A percentile compares a stretch with the other conserved stretches of the same genome.
Conservation (phyloP, 441 rosid genomes). For the Gossypium laxum region DNA sequence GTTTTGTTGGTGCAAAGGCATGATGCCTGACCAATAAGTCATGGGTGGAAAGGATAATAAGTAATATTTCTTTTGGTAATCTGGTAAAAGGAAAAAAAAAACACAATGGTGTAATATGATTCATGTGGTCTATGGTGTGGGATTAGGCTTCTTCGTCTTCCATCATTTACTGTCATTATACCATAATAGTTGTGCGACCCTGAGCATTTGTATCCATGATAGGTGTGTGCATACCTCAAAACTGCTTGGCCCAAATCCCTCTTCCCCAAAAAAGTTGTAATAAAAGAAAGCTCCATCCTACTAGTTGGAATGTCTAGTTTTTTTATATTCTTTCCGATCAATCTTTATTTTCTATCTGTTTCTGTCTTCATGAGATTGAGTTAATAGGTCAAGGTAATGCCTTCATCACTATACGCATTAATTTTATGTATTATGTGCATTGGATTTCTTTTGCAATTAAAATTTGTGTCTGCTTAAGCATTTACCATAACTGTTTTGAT, state of each 20-base stretch:
- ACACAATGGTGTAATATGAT: background rate
- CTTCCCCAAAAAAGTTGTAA: background rate
- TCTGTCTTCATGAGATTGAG: background rate
- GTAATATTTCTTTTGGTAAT: background rate
- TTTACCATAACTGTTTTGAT: background rate
- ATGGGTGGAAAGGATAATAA: background rate
- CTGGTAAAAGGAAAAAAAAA: background rate
- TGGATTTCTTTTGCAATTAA: background rate
- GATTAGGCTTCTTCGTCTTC: background rate
- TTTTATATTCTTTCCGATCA: background rate
- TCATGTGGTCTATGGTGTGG: background rate
- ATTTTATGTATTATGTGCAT: background rate
- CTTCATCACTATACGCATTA: background rate
- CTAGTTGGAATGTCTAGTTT: background rate
- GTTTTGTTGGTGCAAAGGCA: background rate
- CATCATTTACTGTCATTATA: background rate
- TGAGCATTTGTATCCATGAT: background rate
- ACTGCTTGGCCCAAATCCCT: background rate
- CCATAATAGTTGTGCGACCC: background rate
- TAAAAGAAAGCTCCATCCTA: background rate
- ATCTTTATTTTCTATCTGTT: background rate
- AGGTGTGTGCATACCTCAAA: background rate
- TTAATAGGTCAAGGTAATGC: background rate
- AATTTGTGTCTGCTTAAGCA: constrained; percentile 7
- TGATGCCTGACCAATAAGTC: background rate